Evolutionary conservation across 441 rosid genomes (phyloP), one percentile per base, ranked within the genome.

Genomic region (Dalechampia spathulata): DNA sequence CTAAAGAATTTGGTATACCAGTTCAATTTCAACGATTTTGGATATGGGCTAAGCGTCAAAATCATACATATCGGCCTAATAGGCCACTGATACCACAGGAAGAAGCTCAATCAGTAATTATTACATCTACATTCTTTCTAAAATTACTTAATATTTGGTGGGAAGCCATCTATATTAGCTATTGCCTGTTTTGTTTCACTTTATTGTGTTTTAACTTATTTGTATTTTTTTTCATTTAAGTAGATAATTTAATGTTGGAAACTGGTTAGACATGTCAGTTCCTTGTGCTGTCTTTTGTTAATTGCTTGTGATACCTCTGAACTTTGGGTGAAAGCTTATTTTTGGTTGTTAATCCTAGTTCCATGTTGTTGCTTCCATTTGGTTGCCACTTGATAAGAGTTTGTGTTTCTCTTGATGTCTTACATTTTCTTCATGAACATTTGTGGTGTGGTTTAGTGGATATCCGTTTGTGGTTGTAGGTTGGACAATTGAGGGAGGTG

Each of bases 21-120:
- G 83, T 89, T 50, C 90, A 85, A 63, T 81, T 62, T 74, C 99
- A 83, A 71, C 80, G 97, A 36, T 92, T 80, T 61, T 92, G 99
- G 99, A 72, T 85, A 51, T 92, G 99, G 99, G 97, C 97, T 41
- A 92, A 89, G 82, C 79, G 99, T 54, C 97, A 89, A 71, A 92
- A 92, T 75, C 95, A 92, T 73, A 92, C 99, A 13, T 89, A 85
- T 64, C 97, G 99, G 73, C 99, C 99, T 37, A 87, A 89, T 73
- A 84, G 96, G 42, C 97, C 99, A 52, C 58, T 93, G 62, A 72
- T 81, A 53, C 70, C 88, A 19, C 95, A 73, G 60, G 99, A 89
- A 73, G 99, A 93, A 80, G 71, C 78, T 36, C 95, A 78, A 73
- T 71, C 85, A 63, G 99, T 89, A 86, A 72, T 56, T 66, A 30